These are phyloP conservation scores for Diaporthe sp. DNA, from an alignment of 2,329 filamentous ascomycete genomes.

Conservation along the genomic window DNA sequence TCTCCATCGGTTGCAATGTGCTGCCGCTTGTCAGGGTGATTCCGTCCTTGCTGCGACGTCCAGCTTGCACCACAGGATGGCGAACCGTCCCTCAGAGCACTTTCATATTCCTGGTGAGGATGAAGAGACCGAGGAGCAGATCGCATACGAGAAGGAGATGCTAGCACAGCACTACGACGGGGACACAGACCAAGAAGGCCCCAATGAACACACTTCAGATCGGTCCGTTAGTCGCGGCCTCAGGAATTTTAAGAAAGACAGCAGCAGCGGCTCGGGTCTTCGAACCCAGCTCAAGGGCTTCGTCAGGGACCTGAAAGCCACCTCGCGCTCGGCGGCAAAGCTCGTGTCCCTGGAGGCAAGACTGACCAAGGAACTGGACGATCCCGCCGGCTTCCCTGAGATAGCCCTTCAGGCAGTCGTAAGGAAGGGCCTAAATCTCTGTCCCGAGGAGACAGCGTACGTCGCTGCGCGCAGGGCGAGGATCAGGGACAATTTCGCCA, in stretches of 20 bases:
- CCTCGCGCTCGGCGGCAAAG: not conserved
- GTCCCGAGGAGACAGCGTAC: conserved; percentile 19
- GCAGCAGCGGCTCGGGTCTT: not conserved
- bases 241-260: not conserved
- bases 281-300: not conserved
- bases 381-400: conserved; percentile 27
- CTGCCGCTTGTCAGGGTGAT: not conserved
- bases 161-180: not conserved
- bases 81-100: not conserved
- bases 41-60: not conserved
- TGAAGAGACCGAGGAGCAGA: conserved; percentile 17
- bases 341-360: not conserved
- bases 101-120: not conserved
- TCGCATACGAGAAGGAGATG: not conserved
- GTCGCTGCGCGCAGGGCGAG: conserved; percentile 9
- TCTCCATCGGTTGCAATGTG: not conserved
- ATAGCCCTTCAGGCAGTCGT: not conserved
- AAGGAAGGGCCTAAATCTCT: conserved; percentile 10
- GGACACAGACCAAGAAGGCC: not conserved
- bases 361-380: conserved; percentile 3
- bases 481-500: not conserved
- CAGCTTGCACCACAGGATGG: not conserved
- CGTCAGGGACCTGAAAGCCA: conserved; percentile 5
- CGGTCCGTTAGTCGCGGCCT: not conserved
- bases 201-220: not conserved